Percentiles rank a stretch among this genome's conserved stretches.
Evolutionary conservation across 2,329 filamentous ascomycete species (phyloP).

Genomic region (Sporothrix brunneoviolacea): DNA sequence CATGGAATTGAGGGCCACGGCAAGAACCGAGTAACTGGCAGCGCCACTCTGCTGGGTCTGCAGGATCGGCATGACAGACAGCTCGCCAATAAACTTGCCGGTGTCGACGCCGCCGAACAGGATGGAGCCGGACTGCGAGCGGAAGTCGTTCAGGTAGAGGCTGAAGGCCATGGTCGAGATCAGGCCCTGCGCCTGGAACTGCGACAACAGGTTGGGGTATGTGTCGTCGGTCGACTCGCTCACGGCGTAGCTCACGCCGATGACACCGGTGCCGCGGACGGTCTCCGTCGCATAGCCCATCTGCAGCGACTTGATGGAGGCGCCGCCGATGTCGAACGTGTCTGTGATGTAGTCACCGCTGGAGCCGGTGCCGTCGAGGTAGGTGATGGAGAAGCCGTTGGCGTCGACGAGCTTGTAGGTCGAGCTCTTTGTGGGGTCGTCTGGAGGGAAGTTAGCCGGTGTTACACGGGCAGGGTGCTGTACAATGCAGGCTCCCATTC

Average conservation of each 20-base stretch:
- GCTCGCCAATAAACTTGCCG: constrained; percentile 54
- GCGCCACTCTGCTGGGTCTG: constrained; percentile 30
- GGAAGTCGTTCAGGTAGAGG: constrained; percentile 52
- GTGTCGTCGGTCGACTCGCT: constrained; percentile 38
- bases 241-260: constrained; percentile 51
- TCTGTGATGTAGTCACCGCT: constrained; percentile 53
- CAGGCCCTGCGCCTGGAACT: constrained; percentile 54
- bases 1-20: constrained; percentile 33
- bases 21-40: constrained; percentile 34
- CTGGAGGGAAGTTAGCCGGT: constrained; percentile 16
- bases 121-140: constrained; percentile 54
- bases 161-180: constrained; percentile 62
- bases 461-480: not conserved
- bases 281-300: constrained; percentile 47
- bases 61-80: constrained; percentile 50
- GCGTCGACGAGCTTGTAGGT: constrained; percentile 39
- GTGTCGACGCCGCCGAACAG: constrained; percentile 66
- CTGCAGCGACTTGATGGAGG: constrained; percentile 44
- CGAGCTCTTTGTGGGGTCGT: constrained; percentile 39
- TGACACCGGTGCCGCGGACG: constrained; percentile 46
- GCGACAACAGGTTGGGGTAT: constrained; percentile 56
- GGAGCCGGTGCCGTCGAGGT: constrained; percentile 51
- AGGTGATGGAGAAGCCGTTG: constrained; percentile 51
- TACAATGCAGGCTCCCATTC: not conserved
- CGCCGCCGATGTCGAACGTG: constrained; percentile 44